Evolutionary conservation across 2,329 filamentous ascomycete genomes (phyloP).

Genomic region (Xylariaceae sp.): DNA sequence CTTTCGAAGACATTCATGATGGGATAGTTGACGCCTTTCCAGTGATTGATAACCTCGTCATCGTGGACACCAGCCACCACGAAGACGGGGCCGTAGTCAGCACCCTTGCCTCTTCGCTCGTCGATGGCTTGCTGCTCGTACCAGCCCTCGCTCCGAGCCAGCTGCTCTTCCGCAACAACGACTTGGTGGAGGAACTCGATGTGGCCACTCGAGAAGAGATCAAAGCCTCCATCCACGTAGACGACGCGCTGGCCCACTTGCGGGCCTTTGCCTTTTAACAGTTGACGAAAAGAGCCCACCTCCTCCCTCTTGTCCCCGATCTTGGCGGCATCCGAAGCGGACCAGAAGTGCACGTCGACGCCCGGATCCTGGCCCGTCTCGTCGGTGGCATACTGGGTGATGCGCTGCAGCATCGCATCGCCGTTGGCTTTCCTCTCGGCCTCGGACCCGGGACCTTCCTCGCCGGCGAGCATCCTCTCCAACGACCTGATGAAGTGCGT

Average conservation of each 20-base stretch:
- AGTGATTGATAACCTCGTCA: constrained; percentile 88
- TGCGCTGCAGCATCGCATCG: constrained; percentile 64
- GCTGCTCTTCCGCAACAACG: constrained; percentile 61
- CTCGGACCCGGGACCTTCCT: constrained; percentile 64
- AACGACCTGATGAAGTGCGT: constrained; percentile 87
- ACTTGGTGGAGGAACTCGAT: constrained; percentile 89
- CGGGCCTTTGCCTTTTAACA: constrained; percentile 66
- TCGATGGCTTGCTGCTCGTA: constrained; percentile 56
- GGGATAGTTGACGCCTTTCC: constrained; percentile 96
- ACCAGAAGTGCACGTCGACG: constrained; percentile 81
- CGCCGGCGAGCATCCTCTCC: constrained; percentile 57
- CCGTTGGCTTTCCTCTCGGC: constrained; percentile 57
- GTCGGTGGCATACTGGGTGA: constrained; percentile 82
- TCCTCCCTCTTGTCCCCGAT: constrained; percentile 44
- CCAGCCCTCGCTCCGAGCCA: constrained; percentile 65
- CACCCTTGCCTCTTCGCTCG: constrained; percentile 57
- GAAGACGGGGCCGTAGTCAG: constrained; percentile 74
- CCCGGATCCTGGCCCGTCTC: constrained; percentile 71
- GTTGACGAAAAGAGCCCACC: constrained; percentile 54
- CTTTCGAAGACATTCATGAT: constrained; percentile 99
- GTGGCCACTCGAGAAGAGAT: constrained; percentile 92
- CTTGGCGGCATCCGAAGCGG: constrained; percentile 43
- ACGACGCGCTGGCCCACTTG: constrained; percentile 75
- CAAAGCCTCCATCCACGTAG: constrained; percentile 95
- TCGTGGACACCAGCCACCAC: constrained; percentile 93